Base-by-base conservation (phyloP, 768 basidiomycete genomes). In the Xerocomus brunneocitrinus region DNA sequence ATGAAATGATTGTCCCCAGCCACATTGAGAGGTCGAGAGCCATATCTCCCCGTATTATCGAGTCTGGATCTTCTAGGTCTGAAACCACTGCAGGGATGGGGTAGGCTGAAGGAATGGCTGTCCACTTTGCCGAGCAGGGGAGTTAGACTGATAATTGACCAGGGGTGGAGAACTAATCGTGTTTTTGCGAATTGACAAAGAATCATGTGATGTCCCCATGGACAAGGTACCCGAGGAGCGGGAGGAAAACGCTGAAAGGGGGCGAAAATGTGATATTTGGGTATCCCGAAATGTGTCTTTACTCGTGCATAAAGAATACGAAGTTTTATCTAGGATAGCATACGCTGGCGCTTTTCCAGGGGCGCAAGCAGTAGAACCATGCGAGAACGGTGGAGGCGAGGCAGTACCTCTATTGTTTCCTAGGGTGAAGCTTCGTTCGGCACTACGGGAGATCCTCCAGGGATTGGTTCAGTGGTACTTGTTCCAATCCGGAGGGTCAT, bases 81-180 rank as follows among this genome's bases (percentile, higher is more conserved):
- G 19, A 7, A 30, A 28, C 22, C 25, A 27, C 35, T 45, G 44
- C 16, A n/a, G n/a, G 12, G 39, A 13, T 24, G 22, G 25, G 10
- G 24, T 22, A 5, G 42, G 28, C 19, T 28, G 47, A 50, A 38
- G 48, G 27, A 22, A 28, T 16, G 34, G 12, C 5, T 28, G 30
- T 16, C 46, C 31, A 42, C 27, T 36, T 48, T 31, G 52, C 22
- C 42, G n/a, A 27, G 30, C 12, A 6, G 22, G 47, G 30, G 53
- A 47, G 41, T 62, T 64, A 10, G 49, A 53, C 38, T 49, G 46
- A 41, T 53, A 27, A 39, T 47, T 39, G 5, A 48, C 47, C 31
- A 35, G 16, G 52, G 52, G 60, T 24, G 54, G 48, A 8, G 45
- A 36, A 24, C 24, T 32, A n/a, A 4, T 32, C 16, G n/a, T 36